phyloP scores from a whole-genome alignment of 75 land plant genomes.

The Pinus albicaulis region DNA sequence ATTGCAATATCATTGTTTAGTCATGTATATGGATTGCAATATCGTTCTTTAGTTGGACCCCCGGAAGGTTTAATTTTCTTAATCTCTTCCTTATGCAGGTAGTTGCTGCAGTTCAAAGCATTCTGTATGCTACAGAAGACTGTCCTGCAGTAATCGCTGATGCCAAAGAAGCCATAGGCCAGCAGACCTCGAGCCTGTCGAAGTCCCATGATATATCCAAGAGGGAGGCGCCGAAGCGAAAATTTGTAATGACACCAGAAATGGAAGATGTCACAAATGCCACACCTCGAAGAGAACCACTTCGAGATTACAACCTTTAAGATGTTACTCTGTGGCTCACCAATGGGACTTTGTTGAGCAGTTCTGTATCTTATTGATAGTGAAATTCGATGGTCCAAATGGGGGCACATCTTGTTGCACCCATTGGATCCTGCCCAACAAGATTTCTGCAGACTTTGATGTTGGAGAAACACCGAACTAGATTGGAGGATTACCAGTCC shows the following conservation, averaged over 20 bases:
- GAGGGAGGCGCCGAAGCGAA: constrained; percentile 51
- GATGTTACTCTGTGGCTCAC: background rate
- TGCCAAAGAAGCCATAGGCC: constrained; percentile 54
- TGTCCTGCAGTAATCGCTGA: constrained; percentile 57
- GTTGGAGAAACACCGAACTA: background rate
- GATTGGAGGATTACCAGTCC: background rate
- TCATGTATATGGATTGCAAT: too few species aligned
- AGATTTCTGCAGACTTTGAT: background rate
- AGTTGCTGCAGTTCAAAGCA: constrained; percentile 70
- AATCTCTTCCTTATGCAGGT: constrained; percentile 40
- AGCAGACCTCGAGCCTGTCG: background rate
- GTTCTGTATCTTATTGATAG: background rate
- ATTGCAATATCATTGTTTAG: too few species aligned
- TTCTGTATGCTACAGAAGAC: constrained; percentile 78
- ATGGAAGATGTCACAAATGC: constrained; percentile 40
- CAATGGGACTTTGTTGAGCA: background rate
- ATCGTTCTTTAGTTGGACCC: background rate
- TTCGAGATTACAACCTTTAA: background rate
- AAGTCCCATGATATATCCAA: constrained; percentile 19
- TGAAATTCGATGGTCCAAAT: background rate
- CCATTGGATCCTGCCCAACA: background rate
- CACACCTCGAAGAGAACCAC: constrained; percentile 12
- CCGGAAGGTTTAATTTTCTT: background rate
- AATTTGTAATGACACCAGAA: constrained; percentile 38
- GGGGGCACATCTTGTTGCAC: background rate